These are phyloP conservation scores for Backusella parvicylindrica DNA, from an alignment of 192 early-diverging fungal genomes.

Conservation along the genomic window DNA sequence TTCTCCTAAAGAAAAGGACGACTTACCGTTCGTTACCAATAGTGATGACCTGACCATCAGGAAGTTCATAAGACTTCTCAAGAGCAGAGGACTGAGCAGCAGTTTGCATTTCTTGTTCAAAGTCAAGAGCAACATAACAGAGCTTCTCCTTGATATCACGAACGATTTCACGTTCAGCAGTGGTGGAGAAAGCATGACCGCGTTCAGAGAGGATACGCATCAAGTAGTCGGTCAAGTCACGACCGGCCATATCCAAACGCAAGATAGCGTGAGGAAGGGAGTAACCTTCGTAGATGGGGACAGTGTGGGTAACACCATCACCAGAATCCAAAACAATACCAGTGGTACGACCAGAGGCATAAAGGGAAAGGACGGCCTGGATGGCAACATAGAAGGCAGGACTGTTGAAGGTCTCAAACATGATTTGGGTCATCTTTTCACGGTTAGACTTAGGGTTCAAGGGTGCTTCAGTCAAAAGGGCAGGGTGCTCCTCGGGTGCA, in stretches of 20 bases:
- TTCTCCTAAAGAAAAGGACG: neutral
- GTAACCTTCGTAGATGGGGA: slow-evolving; percentile 98
- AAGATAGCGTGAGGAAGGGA: slow-evolving; percentile 92
- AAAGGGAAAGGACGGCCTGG: slow-evolving; percentile 94
- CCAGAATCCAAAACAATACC: slow-evolving; percentile 99
- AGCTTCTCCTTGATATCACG: slow-evolving; percentile 99
- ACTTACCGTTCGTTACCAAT: slow-evolving; percentile 82
- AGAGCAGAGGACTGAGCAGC: slow-evolving; percentile 85
- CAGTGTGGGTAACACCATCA: slow-evolving; percentile 96
- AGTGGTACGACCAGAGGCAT: slow-evolving; percentile 95
- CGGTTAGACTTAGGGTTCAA: slow-evolving; percentile 98
- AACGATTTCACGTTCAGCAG: slow-evolving; percentile 96
- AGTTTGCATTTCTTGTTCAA: slow-evolving; percentile 96
- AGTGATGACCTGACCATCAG: slow-evolving; percentile 97
- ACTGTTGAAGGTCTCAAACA: slow-evolving; percentile 98
- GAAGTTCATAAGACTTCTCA: slow-evolving; percentile 97
- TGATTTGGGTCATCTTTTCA: slow-evolving; percentile 99
- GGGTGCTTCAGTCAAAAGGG: slow-evolving; percentile 95
- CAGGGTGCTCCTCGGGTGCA: slow-evolving; percentile 96
- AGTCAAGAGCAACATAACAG: slow-evolving; percentile 97
- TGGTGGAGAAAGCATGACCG: slow-evolving; percentile 93
- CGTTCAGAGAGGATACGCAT: slow-evolving; percentile 92
- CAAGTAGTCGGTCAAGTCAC: slow-evolving; percentile 93
- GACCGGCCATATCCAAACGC: slow-evolving; percentile 94
- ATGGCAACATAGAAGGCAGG: slow-evolving; percentile 97